These are phyloP conservation scores for Mycena citricolor DNA, from an alignment of 1,284 basidiomycete species.

Conservation along the genomic window DNA sequence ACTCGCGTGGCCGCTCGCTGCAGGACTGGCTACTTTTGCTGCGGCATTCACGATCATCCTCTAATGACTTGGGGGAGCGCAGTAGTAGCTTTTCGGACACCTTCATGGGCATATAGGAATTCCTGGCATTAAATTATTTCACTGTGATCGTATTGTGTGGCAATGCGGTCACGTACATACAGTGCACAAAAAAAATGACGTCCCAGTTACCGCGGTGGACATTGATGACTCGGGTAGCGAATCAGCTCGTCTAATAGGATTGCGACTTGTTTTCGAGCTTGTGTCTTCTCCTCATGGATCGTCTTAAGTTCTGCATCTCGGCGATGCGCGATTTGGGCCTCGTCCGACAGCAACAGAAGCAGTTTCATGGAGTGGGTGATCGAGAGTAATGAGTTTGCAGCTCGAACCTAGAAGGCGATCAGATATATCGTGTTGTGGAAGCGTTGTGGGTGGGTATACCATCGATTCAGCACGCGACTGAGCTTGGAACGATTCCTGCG, in stretches of 20 bases:
- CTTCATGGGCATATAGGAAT: no score
- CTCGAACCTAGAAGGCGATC: slow-evolving; percentile 63
- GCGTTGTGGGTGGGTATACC: slow-evolving; percentile 47
- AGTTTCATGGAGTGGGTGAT: slow-evolving; percentile 93
- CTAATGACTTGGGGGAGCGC: slow-evolving; percentile 22
- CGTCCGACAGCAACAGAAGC: slow-evolving; percentile 85
- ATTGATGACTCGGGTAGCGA: slow-evolving; percentile 15
- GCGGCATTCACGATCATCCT: slow-evolving; percentile 28
- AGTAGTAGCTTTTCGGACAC: not conserved
- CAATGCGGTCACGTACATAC: not conserved
- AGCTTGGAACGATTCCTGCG: slow-evolving; percentile 83
- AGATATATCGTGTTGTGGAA: slow-evolving; percentile 1
- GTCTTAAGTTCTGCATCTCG: slow-evolving; percentile 70
- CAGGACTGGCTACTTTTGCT: slow-evolving; percentile 27
- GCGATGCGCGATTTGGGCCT: slow-evolving; percentile 72
- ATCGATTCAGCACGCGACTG: slow-evolving; percentile 85
- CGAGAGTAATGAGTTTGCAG: slow-evolving; percentile 86
- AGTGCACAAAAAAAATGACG: not conserved
- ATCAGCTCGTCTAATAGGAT: slow-evolving; percentile 70
- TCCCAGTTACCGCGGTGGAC: not conserved
- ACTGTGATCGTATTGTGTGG: not conserved
- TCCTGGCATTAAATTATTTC: slow-evolving; percentile 2
- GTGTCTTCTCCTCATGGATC: slow-evolving; percentile 62
- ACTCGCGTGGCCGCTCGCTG: slow-evolving; percentile 26
- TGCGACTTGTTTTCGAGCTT: slow-evolving; percentile 63